phyloP scores from a whole-genome alignment of 768 basidiomycete genomes.

The Agaricus sinodeliciosus region DNA sequence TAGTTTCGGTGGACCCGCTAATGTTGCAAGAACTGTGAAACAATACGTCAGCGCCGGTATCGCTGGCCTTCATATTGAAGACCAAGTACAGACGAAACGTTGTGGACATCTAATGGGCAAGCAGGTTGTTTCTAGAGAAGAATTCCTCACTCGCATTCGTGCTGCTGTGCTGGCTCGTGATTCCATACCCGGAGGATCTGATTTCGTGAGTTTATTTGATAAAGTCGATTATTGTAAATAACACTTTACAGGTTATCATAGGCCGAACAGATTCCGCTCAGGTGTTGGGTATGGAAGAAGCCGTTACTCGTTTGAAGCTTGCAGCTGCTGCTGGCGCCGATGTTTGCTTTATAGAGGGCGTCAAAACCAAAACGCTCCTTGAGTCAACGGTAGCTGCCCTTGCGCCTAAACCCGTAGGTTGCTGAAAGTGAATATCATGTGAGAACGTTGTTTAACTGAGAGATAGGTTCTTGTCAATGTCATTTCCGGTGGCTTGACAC shows the following conservation, averaged over 20 bases:
- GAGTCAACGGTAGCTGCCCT: slow-evolving; percentile 56
- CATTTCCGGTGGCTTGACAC: slow-evolving; percentile 70
- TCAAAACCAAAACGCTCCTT: slow-evolving; percentile 61
- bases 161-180: slow-evolving; percentile 74
- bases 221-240: not conserved
- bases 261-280: slow-evolving; percentile 78
- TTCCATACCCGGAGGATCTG: slow-evolving; percentile 63
- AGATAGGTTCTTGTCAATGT: slow-evolving; percentile 64
- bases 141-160: slow-evolving; percentile 65
- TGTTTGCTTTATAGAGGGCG: slow-evolving; percentile 77
- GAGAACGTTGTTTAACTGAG: not conserved
- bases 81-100: slow-evolving; percentile 76
- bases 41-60: slow-evolving; percentile 64
- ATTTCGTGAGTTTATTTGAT: slow-evolving; percentile 41
- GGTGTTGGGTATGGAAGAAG: slow-evolving; percentile 74
- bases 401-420: slow-evolving; percentile 58
- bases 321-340: slow-evolving; percentile 71
- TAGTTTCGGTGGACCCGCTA: slow-evolving; percentile 64
- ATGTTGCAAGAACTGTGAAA: slow-evolving; percentile 68
- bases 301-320: slow-evolving; percentile 53
- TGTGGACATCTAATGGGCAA: slow-evolving; percentile 77
- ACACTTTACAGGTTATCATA: slow-evolving; percentile 47
- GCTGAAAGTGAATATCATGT: not conserved
- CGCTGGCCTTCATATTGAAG: slow-evolving; percentile 72
- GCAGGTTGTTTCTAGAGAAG: slow-evolving; percentile 73